Conservation (phyloP, 2,329 filamentous ascomycete species). For the Monascus ruber region DNA sequence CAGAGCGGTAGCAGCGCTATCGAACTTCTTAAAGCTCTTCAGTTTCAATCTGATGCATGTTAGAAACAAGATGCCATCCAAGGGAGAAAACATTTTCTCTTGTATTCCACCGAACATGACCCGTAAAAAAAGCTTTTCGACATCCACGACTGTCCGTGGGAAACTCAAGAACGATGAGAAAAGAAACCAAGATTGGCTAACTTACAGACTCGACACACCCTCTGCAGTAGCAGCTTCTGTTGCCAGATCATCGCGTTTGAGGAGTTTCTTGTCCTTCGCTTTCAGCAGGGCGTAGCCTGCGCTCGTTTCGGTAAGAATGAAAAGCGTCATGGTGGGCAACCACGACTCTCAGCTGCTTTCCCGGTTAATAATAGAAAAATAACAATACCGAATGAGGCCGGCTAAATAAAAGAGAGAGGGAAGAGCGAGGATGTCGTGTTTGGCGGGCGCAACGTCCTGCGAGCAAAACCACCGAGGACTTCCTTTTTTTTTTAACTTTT, state of each 20-base stretch:
- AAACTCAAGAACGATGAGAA: constrained; percentile 3
- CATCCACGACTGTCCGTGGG: neutral
- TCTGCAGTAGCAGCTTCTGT: constrained; percentile 68
- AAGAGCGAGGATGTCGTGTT: constrained; percentile 12
- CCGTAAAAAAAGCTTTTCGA: neutral
- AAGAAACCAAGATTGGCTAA: constrained; percentile 9
- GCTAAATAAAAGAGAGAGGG: constrained; percentile 8
- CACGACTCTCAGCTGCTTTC: constrained; percentile 17
- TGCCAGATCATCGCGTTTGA: constrained; percentile 73
- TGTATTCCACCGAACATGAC: neutral
- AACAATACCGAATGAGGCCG: constrained; percentile 2
- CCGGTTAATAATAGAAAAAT: constrained; percentile 7
- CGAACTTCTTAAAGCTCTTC: constrained; percentile 96
- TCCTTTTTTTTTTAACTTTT: constrained; percentile 8
- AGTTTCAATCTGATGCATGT: constrained; percentile 60
- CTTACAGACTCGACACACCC: constrained; percentile 75
- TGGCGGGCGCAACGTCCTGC: constrained; percentile 7
- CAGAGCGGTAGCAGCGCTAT: constrained; percentile 79
- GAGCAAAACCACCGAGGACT: constrained; percentile 22
- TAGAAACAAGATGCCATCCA: constrained; percentile 13
- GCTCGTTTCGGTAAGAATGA: constrained; percentile 87
- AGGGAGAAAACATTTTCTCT: constrained; percentile 16
- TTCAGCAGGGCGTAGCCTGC: constrained; percentile 98
- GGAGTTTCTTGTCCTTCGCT: constrained; percentile 94
- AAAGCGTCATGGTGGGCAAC: constrained; percentile 61